Evolutionary conservation across 1,139 yeast genomes (phyloP).

Genomic region (Candida smagusa): DNA sequence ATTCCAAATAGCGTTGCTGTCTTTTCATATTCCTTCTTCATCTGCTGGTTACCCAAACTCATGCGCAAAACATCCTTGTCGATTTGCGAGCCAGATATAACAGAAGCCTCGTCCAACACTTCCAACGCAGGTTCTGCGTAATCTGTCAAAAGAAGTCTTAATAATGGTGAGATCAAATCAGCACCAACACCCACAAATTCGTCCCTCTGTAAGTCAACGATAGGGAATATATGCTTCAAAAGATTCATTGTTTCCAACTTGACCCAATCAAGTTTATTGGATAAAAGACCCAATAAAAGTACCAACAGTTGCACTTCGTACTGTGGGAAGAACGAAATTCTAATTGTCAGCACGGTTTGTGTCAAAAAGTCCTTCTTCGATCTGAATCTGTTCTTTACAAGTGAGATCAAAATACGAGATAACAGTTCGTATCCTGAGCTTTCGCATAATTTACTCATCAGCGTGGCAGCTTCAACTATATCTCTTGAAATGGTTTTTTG

Average conservation of each 20-base stretch:
- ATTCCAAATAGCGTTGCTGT: constrained; percentile 91
- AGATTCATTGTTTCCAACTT: constrained; percentile 75
- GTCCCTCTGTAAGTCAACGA: constrained; percentile 70
- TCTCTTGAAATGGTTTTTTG: constrained; percentile 47
- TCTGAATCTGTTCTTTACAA: constrained; percentile 75
- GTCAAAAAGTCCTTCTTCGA: constrained; percentile 84
- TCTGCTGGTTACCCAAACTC: constrained; percentile 80
- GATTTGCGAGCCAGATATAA: constrained; percentile 84
- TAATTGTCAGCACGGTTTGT: constrained; percentile 71
- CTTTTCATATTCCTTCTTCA: constrained; percentile 77
- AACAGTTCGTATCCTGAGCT: constrained; percentile 56
- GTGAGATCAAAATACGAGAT: constrained; percentile 70
- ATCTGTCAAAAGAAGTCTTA: constrained; percentile 79
- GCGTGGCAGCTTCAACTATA: constrained; percentile 55
- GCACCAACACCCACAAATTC: constrained; percentile 93
- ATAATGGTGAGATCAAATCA: constrained; percentile 84
- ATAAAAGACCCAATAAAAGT: constrained; percentile 70
- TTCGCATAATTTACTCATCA: constrained; percentile 60
- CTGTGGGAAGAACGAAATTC: constrained; percentile 66
- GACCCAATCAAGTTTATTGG: constrained; percentile 77
- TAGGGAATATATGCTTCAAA: constrained; percentile 70
- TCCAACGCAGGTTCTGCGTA: constrained; percentile 85
- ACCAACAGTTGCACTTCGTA: constrained; percentile 74
- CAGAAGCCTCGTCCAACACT: constrained; percentile 80
- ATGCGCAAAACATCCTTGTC: constrained; percentile 90